These are phyloP conservation scores for Tirmania nivea DNA, from an alignment of 495 filamentous ascomycete genomes.

Conservation along the genomic window DNA sequence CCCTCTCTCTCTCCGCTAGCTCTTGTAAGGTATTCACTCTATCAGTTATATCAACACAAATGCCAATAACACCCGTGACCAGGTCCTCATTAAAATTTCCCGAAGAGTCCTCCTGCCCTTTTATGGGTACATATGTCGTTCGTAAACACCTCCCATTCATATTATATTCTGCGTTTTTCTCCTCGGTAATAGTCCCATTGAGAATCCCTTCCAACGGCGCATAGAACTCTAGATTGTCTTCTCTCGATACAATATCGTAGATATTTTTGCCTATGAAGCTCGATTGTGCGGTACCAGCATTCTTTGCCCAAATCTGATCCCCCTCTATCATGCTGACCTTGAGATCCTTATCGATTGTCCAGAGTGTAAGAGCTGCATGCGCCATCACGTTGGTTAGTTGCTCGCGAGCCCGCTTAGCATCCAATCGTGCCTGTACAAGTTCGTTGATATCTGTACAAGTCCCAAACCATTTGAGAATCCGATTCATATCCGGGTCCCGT, in stretches of 20 bases:
- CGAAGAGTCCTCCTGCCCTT: slow-evolving; percentile 27
- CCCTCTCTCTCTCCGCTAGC: slow-evolving; percentile 33
- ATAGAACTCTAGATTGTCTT: slow-evolving; percentile 24
- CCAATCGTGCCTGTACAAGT: slow-evolving; percentile 35
- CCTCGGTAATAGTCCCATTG: slow-evolving; percentile 24
- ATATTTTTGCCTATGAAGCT: slow-evolving; percentile 35
- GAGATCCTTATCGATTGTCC: slow-evolving; percentile 36
- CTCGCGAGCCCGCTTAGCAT: slow-evolving; percentile 34
- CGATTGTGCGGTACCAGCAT: slow-evolving; percentile 6
- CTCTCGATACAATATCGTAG: slow-evolving; percentile 32
- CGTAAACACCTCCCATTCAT: slow-evolving; percentile 37
- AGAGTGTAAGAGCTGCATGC: slow-evolving; percentile 44
- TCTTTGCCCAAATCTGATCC: slow-evolving; percentile 9
- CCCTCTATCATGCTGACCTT: slow-evolving; percentile 41
- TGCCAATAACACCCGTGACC: slow-evolving; percentile 44
- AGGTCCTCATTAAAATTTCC: slow-evolving; percentile 24
- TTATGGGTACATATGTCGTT: slow-evolving; percentile 39
- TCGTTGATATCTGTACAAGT: slow-evolving; percentile 50
- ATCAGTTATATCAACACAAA: slow-evolving; percentile 49
- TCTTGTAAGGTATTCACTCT: slow-evolving; percentile 34
- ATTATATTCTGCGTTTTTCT: slow-evolving; percentile 29
- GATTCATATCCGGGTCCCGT: slow-evolving; percentile 33
- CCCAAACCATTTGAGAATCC: slow-evolving; percentile 53
- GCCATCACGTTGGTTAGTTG: slow-evolving; percentile 46
- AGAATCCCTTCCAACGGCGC: slow-evolving; percentile 36